These are phyloP conservation scores for Hapsidospora chrysogenum DNA, from an alignment of 495 filamentous ascomycete genomes.

Conservation along the genomic window DNA sequence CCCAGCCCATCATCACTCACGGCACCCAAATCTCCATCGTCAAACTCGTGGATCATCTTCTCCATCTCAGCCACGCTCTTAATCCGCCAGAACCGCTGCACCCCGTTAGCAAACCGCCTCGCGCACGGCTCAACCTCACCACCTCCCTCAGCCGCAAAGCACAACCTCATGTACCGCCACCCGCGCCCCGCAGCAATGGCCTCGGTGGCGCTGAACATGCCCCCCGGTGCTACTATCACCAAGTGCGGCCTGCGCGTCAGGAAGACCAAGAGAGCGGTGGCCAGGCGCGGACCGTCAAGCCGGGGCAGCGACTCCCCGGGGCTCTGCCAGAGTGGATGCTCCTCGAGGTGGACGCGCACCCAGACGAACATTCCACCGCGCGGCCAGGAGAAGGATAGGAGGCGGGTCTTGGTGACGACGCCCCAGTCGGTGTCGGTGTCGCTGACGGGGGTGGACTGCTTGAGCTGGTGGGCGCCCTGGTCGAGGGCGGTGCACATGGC, in stretches of 20 bases:
- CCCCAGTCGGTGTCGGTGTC: constrained; percentile 36
- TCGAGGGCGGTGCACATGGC: constrained; percentile 57
- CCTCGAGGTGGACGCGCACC: constrained; percentile 49
- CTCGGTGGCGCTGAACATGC: constrained; percentile 50
- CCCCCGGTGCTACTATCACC: constrained; percentile 49
- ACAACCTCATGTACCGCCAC: constrained; percentile 57
- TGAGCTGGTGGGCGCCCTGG: constrained; percentile 40
- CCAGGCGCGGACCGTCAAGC: constrained; percentile 25
- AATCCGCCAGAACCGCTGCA: constrained; percentile 58
- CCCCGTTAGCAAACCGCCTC: constrained; percentile 46
- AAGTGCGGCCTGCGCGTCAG: constrained; percentile 49
- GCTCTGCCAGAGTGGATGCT: constrained; percentile 48
- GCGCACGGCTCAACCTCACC: constrained; percentile 44
- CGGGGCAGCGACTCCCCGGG: constrained; percentile 13
- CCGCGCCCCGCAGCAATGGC: constrained; percentile 33
- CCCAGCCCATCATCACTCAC: too few relatives aligned
- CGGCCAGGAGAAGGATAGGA: constrained; percentile 63
- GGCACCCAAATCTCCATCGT: too few relatives aligned
- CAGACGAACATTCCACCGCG: constrained; percentile 91
- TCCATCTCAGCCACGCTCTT: constrained; percentile 50
- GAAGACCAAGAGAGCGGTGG: constrained; percentile 53
- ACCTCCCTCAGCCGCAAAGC: constrained; percentile 68
- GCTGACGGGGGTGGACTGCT: constrained; percentile 22
- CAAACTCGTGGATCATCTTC: constrained; percentile 15
- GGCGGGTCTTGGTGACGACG: constrained; percentile 48